Evolutionary conservation across 306 rosid species (phyloP), one percentile per base, ranked within the genome.

Genomic region (Trifolium dubium): DNA sequence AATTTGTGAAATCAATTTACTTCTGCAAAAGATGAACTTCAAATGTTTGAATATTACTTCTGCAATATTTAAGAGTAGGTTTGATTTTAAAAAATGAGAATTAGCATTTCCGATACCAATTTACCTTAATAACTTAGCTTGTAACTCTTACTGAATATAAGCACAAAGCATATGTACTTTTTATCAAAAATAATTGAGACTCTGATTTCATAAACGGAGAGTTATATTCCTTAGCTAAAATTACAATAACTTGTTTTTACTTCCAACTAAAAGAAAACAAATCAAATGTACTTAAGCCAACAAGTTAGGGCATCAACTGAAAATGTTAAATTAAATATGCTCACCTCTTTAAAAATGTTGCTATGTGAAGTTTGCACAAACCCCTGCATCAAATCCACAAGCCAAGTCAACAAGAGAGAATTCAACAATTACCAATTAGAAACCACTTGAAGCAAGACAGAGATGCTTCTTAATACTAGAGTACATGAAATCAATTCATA

Each of bases 301-400:
- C 70, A 39, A 37, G 43, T 37, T 76, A 68, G 10, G 60, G 66
- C n/a, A 14, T 10, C 32, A 40, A 6, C 23, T 64, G 70, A 64
- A 41, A 19, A 65, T 30, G 46, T 54, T 61, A 69, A 69, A 69
- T 23, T 50, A 67, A 67, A 13, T 35, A 64, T 35, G 49, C 86
- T 84, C 79, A 93, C 97, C 97, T 94, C 92, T 82, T 87, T 84
- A 83, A 94, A 94, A 68, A 89, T 86, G 83, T 78, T 87, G 82
- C 96, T 88, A 50, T 53, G 69, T 77, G 96, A 91, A 53, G 81
- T 82, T 85, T 89, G 91, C 81, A 85, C 73, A 37, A 87, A 94
- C 39, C 97, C 97, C 98, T 93, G 55, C 78, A 82, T 56, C 79
- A 82, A 82, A 64, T 29, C 64, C 67, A 51, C 10, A 14, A 80